A percentile compares a stretch with the other conserved stretches of the same genome.
phyloP scores from a whole-genome alignment of 768 basidiomycete species.

The Auriscalpium microsporum region DNA sequence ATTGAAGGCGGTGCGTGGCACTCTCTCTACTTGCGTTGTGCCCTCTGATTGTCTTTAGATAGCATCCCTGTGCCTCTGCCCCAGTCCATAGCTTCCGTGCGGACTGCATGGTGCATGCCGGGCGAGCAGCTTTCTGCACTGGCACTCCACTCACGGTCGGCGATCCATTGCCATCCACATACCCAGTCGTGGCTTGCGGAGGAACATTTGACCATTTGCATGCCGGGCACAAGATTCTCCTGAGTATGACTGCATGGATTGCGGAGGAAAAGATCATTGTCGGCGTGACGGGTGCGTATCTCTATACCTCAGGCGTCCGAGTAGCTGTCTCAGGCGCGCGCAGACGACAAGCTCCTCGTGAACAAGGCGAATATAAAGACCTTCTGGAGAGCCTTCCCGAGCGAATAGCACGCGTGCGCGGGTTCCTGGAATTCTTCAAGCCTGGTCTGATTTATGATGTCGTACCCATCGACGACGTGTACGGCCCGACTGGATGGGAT shows the following conservation, averaged over 20 bases:
- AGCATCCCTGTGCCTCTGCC: conserved; percentile 16
- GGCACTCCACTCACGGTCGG: not conserved
- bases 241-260: conserved; percentile 88
- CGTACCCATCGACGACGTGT: conserved; percentile 75
- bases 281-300: conserved; percentile 67
- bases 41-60: conserved; percentile 1
- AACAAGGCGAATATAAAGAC: conserved; percentile 65
- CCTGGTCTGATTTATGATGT: conserved; percentile 58
- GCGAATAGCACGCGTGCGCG: conserved; percentile 50
- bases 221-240: conserved; percentile 92
- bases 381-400: conserved; percentile 52
- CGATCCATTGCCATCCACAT: conserved; percentile 21
- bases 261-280: conserved; percentile 74
- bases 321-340: not conserved
- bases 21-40: not conserved
- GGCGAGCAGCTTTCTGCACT: conserved; percentile 6
- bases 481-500: conserved; percentile 86
- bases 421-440: conserved; percentile 65
- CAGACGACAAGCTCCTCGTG: conserved; percentile 62
- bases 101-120: conserved; percentile 10
- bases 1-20: conserved; percentile 17
- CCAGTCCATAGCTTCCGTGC: conserved; percentile 8
- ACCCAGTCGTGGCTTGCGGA: conserved; percentile 77
- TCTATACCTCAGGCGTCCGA: not conserved
- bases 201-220: conserved; percentile 99